Evolutionary conservation across 2,329 filamentous ascomycete genomes (phyloP).

Genomic region (Penicillium glabrum): DNA sequence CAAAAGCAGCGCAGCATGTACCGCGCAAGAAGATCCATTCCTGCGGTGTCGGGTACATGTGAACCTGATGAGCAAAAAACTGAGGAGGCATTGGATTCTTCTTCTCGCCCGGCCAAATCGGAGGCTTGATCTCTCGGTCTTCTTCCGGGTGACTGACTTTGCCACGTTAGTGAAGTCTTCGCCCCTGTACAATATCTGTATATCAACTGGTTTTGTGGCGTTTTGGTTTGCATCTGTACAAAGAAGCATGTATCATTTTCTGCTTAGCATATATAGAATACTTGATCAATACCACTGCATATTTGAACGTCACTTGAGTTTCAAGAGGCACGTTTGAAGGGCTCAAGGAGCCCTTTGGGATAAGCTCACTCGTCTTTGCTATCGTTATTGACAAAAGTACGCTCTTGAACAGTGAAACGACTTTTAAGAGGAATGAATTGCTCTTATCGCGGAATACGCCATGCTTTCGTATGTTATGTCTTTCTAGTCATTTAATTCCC

Average conservation of each 20-base stretch:
- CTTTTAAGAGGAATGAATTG: neutral
- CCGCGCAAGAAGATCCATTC: slow-evolving; percentile 9
- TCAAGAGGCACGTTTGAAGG: neutral
- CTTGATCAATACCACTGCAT: neutral
- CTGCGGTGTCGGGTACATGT: neutral
- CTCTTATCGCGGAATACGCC: neutral
- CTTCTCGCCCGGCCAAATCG: neutral
- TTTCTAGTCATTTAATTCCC: neutral
- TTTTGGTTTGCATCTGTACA: slow-evolving; percentile 17
- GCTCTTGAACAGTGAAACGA: neutral
- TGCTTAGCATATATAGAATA: slow-evolving; percentile 3
- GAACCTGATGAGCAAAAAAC: neutral
- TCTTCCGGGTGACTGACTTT: neutral
- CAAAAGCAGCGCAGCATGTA: slow-evolving; percentile 22
- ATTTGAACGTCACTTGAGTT: neutral
- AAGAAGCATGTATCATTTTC: slow-evolving; percentile 14
- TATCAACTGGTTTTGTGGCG: slow-evolving; percentile 16
- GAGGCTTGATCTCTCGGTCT: neutral
- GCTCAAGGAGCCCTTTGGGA: neutral
- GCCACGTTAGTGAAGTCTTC: neutral
- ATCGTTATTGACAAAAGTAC: neutral
- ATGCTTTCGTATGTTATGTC: neutral
- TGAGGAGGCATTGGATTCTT: neutral
- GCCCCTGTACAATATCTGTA: slow-evolving; percentile 21
- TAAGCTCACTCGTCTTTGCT: neutral